Conservation (phyloP, 78 protist species). For the Planoprotostelium fungivorum region DNA sequence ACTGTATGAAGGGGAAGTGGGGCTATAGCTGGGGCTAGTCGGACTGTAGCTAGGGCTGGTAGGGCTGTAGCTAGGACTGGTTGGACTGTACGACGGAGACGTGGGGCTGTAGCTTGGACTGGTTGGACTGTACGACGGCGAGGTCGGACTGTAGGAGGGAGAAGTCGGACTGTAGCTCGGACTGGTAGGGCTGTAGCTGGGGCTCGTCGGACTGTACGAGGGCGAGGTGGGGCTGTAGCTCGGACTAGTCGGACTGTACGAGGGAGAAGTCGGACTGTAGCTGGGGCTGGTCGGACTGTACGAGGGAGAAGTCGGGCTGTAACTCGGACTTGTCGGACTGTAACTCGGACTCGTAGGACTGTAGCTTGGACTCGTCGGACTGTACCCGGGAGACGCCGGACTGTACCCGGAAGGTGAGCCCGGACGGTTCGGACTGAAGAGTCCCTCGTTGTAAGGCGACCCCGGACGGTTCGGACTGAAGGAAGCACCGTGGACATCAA, state of each 20-base stretch:
- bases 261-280: constrained; percentile 34
- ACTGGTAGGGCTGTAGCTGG: constrained; percentile 26
- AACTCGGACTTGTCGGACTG: constrained; percentile 79
- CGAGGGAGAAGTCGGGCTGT: constrained; percentile 66
- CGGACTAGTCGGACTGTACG: constrained; percentile 29
- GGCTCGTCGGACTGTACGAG: constrained; percentile 7
- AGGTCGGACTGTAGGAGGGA: constrained; percentile 59
- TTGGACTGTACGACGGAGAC: constrained; percentile 66
- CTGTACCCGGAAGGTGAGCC: constrained; percentile 56
- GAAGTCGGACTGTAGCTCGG: constrained; percentile 76
- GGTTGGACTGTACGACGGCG: constrained; percentile 67
- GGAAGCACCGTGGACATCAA: constrained; percentile 49
- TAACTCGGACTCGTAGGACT: constrained; percentile 74
- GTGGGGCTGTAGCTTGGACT: constrained; percentile 69
- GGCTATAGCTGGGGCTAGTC: constrained; percentile 53
- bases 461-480: constrained; percentile 56
- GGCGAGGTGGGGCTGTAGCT: constrained; percentile 36
- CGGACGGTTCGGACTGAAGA: constrained; percentile 79
- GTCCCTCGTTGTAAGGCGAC: constrained; percentile 69
- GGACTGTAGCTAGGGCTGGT: constrained; percentile 74
- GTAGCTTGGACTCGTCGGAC: constrained; percentile 61
- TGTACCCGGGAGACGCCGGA: constrained; percentile 82
- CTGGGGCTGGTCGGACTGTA: constrained; percentile 69
- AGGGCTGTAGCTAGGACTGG: constrained; percentile 60
- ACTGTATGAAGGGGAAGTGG: constrained; percentile 49